These are phyloP conservation scores for Ophiosphaerella narmari DNA, from an alignment of 2,329 filamentous ascomycete genomes.

Conservation along the genomic window DNA sequence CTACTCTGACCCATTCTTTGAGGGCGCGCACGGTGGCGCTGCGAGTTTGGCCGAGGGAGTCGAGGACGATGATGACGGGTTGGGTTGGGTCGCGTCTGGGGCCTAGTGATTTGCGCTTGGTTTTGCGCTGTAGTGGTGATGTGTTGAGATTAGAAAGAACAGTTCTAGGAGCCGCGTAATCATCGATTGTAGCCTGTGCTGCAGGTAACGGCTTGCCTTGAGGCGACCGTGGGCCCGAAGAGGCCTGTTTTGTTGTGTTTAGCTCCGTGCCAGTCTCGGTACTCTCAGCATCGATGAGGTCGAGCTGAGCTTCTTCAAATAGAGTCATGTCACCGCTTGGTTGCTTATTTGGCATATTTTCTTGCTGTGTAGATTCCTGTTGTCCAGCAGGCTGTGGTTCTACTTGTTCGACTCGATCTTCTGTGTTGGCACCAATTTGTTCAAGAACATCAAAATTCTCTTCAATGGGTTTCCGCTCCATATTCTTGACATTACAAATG, in stretches of 20 bases:
- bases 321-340: slow-evolving; percentile 20
- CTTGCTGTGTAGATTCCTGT: neutral
- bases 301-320: slow-evolving; percentile 26
- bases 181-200: slow-evolving; percentile 8
- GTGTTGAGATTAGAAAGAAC: slow-evolving; percentile 12
- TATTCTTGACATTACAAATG: slow-evolving; percentile 81
- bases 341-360: neutral
- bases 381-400: neutral
- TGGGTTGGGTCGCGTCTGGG: slow-evolving; percentile 41
- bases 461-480: slow-evolving; percentile 49
- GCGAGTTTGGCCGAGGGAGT: slow-evolving; percentile 74
- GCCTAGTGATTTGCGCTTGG: slow-evolving; percentile 18
- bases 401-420: neutral
- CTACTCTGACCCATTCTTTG: slow-evolving; percentile 75
- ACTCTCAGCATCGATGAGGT: slow-evolving; percentile 26
- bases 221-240: neutral
- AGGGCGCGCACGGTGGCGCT: slow-evolving; percentile 66
- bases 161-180: slow-evolving; percentile 6
- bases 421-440: neutral
- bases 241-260: neutral
- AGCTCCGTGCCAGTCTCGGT: neutral
- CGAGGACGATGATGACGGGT: slow-evolving; percentile 81
- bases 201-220: neutral
- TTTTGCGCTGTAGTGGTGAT: slow-evolving; percentile 25
- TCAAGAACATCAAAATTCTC: slow-evolving; percentile 10